Base-by-base conservation (phyloP, 2,329 filamentous ascomycete genomes). In the Fusarium dlaminii region DNA sequence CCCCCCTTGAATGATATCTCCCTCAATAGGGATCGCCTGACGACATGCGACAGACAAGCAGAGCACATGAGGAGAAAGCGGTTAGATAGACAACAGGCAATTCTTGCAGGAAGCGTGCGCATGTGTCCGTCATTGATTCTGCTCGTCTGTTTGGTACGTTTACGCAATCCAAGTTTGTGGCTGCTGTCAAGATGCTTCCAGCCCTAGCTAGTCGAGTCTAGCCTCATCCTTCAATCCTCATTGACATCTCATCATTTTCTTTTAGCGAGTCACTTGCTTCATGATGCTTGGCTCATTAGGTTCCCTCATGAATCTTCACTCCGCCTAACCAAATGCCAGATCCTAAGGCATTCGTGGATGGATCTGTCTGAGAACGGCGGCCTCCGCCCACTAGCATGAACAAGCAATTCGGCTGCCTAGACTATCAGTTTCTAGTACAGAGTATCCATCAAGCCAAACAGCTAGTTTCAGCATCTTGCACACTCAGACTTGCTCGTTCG, bases 1-100 rank as follows among this genome's bases (percentile, higher is more conserved):
- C 48, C 66, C 70, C 66, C 63, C 36, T 49, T 68, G 66, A 48
- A 68, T 54, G 51, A 42, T 52, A 65, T 72, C 63, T 74, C 63
- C 73, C 68, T 68, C 57, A 73, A 49, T 63, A 72, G 49, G 54
- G 36, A 74, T 74, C 67, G 51, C 46, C 67, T 62, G 71, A 74
- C 57, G 63, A 72, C 48, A 68, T 72, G 63, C 57, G 42, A 60
- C 58, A 52, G 52, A 27, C 32, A 48, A 60, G 29, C 39, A 42
- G 39, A 60, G 29, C 39, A 37, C 43, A 51, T 30, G n/a, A 40
- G n/a, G 48, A 24, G 40, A 8, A 51, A 39, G 27, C 43, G 49
- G 52, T 63, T 52, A 51, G 57, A 43, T 36, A n/a, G 24, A 45
- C 24, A 55, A 67, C 46, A 64, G 55, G 49, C 72, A 72, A 68